These are phyloP conservation scores for Exophiala sp. DNA, from an alignment of 2,329 filamentous ascomycete genomes.

Conservation along the genomic window DNA sequence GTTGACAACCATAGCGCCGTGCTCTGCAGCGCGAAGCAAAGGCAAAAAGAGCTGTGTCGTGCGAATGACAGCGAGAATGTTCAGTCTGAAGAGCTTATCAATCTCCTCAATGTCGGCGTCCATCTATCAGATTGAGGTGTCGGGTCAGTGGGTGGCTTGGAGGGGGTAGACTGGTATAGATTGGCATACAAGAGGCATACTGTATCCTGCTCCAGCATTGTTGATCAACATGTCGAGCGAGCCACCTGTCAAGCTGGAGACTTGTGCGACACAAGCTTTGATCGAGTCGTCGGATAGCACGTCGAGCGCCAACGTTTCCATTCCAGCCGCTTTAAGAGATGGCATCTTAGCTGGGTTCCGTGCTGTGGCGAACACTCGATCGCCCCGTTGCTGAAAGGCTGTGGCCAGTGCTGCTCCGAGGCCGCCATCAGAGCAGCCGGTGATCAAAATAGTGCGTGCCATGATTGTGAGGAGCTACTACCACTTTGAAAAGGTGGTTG, in stretches of 20 bases:
- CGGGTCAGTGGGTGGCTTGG: neutral
- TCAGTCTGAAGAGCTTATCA: slow-evolving; percentile 38
- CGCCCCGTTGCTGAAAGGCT: slow-evolving; percentile 53
- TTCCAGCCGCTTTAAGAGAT: slow-evolving; percentile 21
- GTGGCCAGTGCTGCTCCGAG: slow-evolving; percentile 58
- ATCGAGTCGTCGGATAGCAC: slow-evolving; percentile 33
- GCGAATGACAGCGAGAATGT: slow-evolving; percentile 39
- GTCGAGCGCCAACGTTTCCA: slow-evolving; percentile 34
- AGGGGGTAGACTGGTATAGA: neutral
- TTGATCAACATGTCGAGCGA: slow-evolving; percentile 42
- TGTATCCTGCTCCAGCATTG: slow-evolving; percentile 39
- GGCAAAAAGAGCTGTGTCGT: slow-evolving; percentile 34
- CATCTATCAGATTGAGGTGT: slow-evolving; percentile 17
- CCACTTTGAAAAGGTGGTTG: neutral
- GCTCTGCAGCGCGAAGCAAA: slow-evolving; percentile 43
- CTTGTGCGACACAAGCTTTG: slow-evolving; percentile 23
- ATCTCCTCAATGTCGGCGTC: slow-evolving; percentile 34
- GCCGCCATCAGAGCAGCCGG: slow-evolving; percentile 50
- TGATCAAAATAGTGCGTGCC: slow-evolving; percentile 24
- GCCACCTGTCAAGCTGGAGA: slow-evolving; percentile 17
- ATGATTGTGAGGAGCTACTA: neutral
- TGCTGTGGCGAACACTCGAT: slow-evolving; percentile 54
- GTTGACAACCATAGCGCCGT: slow-evolving; percentile 40
- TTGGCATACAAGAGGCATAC: slow-evolving; percentile 32
- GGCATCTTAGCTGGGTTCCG: slow-evolving; percentile 36